A percentile compares a stretch with the other conserved stretches of the same genome.
Conservation (phyloP, 306 rosid species). For the Quillaja saponaria region DNA sequence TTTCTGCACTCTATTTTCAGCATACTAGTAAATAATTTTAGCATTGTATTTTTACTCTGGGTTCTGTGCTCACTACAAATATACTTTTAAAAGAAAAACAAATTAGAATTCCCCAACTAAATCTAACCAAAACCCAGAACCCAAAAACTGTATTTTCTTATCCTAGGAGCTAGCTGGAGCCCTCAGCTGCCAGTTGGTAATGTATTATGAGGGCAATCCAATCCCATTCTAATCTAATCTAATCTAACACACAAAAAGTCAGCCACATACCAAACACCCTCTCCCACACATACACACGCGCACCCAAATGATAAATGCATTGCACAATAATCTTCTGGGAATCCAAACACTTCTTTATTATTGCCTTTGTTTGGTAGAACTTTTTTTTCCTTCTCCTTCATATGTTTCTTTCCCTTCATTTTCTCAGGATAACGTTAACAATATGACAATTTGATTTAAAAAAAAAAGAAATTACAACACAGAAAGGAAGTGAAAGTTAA, state of each 20-base stretch:
- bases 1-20: too few relatives aligned
- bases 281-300: conserved; percentile 42
- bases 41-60: too few relatives aligned
- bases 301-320: conserved; percentile 33
- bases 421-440: conserved; percentile 59
- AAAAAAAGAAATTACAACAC: background rate
- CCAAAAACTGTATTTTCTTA: background rate
- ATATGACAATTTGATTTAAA: conserved; percentile 31
- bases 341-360: conserved; percentile 56
- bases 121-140: background rate
- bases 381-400: conserved; percentile 13
- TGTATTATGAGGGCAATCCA: too few relatives aligned
- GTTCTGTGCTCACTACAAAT: too few relatives aligned
- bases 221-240: background rate
- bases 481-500: conserved; percentile 51
- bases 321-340: conserved; percentile 35
- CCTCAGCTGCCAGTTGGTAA: background rate
- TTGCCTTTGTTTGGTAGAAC: conserved; percentile 39
- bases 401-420: conserved; percentile 45
- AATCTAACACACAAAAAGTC: background rate
- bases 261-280: background rate
- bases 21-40: too few relatives aligned
- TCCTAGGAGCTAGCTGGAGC: too few relatives aligned
- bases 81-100: too few relatives aligned
- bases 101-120: too few relatives aligned